Evolutionary conservation across 2,329 filamentous ascomycete species (phyloP).

Genomic region (Arthrobotrys sinensis): DNA sequence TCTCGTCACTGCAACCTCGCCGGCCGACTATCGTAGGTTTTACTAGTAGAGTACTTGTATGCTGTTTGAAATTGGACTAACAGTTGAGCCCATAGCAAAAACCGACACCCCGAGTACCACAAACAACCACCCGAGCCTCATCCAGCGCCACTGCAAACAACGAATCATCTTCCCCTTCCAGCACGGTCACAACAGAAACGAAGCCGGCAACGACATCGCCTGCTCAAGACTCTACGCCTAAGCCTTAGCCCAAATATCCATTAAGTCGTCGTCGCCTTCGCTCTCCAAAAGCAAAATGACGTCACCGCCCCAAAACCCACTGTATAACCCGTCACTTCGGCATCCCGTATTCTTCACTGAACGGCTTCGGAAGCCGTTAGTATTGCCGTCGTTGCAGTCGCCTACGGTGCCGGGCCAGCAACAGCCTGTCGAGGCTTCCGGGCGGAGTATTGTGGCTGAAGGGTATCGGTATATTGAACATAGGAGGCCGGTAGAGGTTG

Average conservation of each 20-base stretch:
- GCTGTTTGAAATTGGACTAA: background rate
- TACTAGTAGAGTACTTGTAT: background rate
- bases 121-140: constrained; percentile 42
- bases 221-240: background rate
- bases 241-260: background rate
- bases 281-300: constrained; percentile 29
- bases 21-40: constrained; percentile 49
- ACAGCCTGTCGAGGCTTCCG: constrained; percentile 63
- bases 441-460: constrained; percentile 72
- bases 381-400: constrained; percentile 64
- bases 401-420: constrained; percentile 46
- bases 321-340: constrained; percentile 74
- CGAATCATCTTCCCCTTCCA: background rate
- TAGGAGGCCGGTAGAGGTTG: constrained; percentile 38
- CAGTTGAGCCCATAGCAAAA: constrained; percentile 1
- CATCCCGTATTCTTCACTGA: constrained; percentile 85
- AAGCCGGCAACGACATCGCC: background rate
- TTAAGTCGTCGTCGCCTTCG: background rate
- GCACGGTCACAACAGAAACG: background rate
- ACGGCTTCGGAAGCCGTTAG: constrained; percentile 73
- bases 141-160: constrained; percentile 8
- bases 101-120: constrained; percentile 28
- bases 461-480: constrained; percentile 75
- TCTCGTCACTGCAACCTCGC: constrained; percentile 53
- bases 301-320: constrained; percentile 62